Conservation (phyloP, 2,329 filamentous ascomycete genomes). For the Aphanoascus verrucosus region DNA sequence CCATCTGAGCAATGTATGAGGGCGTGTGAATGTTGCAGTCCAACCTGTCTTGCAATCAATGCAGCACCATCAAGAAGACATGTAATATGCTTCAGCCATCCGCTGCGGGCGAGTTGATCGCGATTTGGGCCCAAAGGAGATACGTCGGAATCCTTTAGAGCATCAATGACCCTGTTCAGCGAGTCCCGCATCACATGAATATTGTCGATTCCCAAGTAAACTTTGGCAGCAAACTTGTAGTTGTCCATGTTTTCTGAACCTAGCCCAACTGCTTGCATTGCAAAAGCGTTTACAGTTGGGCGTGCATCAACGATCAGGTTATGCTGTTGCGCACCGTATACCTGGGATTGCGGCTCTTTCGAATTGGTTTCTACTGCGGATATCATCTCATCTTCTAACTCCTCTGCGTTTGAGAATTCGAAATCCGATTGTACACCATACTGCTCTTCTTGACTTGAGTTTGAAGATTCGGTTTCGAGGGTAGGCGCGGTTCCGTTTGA, state of each 20-base stretch:
- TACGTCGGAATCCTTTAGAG: conserved; percentile 84
- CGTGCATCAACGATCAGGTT: conserved; percentile 95
- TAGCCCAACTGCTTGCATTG: conserved; percentile 85
- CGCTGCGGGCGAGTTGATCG: conserved; percentile 69
- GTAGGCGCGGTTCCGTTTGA: conserved; percentile 31
- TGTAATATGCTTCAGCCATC: conserved; percentile 83
- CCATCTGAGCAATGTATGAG: conserved; percentile 97
- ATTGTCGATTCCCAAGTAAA: conserved; percentile 92
- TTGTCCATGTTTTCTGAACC: conserved; percentile 98
- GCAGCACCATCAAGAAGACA: conserved; percentile 74
- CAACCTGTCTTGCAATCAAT: conserved; percentile 76
- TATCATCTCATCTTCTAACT: conserved; percentile 58
- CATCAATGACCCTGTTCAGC: conserved; percentile 74
- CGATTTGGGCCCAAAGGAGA: conserved; percentile 70
- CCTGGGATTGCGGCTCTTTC: conserved; percentile 50
- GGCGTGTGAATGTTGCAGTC: conserved; percentile 85
- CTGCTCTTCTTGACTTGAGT: conserved; percentile 44
- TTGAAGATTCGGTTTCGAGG: conserved; percentile 35
- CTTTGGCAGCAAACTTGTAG: conserved; percentile 83
- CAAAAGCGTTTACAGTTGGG: conserved; percentile 84
- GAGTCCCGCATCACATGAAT: conserved; percentile 97
- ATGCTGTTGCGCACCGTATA: conserved; percentile 86
- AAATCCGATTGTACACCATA: conserved; percentile 32
- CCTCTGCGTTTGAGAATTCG: conserved; percentile 53
- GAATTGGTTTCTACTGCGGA: conserved; percentile 45